Base-by-base conservation (phyloP, 805 yeast genomes). In the Metschnikowia continentalis region DNA sequence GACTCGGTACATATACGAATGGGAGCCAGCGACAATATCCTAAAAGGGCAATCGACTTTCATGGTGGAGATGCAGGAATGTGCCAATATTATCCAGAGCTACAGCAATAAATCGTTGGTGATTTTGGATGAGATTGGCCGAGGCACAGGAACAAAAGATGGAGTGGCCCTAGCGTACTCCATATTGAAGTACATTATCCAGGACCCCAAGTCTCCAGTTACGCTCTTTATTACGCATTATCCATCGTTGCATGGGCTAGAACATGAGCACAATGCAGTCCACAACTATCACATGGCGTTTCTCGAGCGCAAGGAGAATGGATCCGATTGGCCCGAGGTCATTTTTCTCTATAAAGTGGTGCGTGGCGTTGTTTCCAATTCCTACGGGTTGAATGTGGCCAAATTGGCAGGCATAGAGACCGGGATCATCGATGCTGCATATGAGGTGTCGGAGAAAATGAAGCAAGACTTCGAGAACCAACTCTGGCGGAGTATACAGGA, bases 361-460 rank as follows among this genome's bases (percentile, higher is more conserved):
- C 46, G 52, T 15, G 78, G 78, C 1, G 74, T 70, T 8, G 68
- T 71, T 19, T 66, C 79, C 39, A 78, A 83, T 49, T 87, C 91
- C 49, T 90, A 85, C 65, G 97, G 97, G 1, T 71, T 91, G 35
- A 88, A 90, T 61, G 96, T 89, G 36, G 97, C 96, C 0, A 77
- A 81, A 52, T 61, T 90, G 51, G 94, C 96, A 0, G 80, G 81
- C 0, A 67, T 90, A 1, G 81, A 84, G 0, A 61, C 59, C 3
- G 62, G 60, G 1, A 69, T 85, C 6, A 71, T 83, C 4, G 63
- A 68, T 1, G 58, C 62, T 3, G 89, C 89, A 0, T 67, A 57
- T 43, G 45, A 48, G 17, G 62, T 71, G 15, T 72, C 83, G 10
- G 68, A 66, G 46, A 54, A 54, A 32, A 54, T 70, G 59, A 69